Conservation (phyloP, 2,329 filamentous ascomycete genomes). For the Aspergillus viridinutans region DNA sequence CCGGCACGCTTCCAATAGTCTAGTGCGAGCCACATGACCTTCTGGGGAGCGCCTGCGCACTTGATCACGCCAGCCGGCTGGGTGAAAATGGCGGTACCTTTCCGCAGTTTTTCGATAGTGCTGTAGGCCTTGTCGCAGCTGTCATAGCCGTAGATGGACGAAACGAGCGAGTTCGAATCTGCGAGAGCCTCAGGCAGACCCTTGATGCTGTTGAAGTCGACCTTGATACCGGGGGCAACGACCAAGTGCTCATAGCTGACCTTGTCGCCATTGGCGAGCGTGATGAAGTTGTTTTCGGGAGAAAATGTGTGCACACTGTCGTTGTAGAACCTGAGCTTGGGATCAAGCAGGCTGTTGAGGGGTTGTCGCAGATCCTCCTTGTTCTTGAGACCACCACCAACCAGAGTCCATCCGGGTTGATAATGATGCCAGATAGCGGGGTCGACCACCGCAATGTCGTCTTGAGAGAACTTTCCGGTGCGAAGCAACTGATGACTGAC, state of each 20-base stretch:
- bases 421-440: constrained; percentile 63
- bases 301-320: constrained; percentile 48
- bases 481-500: constrained; percentile 65
- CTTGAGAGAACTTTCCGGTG: constrained; percentile 51
- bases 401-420: constrained; percentile 66
- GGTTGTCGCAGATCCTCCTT: constrained; percentile 55
- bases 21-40: constrained; percentile 59
- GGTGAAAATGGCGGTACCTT: constrained; percentile 56
- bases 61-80: constrained; percentile 57
- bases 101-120: constrained; percentile 45
- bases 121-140: constrained; percentile 52
- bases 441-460: constrained; percentile 63
- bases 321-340: constrained; percentile 60
- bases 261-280: constrained; percentile 52
- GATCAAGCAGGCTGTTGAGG: constrained; percentile 50
- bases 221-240: constrained; percentile 55
- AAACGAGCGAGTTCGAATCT: constrained; percentile 47
- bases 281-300: constrained; percentile 55
- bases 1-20: constrained; percentile 56
- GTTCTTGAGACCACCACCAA: constrained; percentile 62
- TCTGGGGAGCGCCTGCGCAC: constrained; percentile 60
- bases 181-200: constrained; percentile 55
- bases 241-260: constrained; percentile 62
- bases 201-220: constrained; percentile 51
- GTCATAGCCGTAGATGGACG: constrained; percentile 57